Base-by-base conservation (phyloP, 768 basidiomycete genomes). In the Cyathus striatus region DNA sequence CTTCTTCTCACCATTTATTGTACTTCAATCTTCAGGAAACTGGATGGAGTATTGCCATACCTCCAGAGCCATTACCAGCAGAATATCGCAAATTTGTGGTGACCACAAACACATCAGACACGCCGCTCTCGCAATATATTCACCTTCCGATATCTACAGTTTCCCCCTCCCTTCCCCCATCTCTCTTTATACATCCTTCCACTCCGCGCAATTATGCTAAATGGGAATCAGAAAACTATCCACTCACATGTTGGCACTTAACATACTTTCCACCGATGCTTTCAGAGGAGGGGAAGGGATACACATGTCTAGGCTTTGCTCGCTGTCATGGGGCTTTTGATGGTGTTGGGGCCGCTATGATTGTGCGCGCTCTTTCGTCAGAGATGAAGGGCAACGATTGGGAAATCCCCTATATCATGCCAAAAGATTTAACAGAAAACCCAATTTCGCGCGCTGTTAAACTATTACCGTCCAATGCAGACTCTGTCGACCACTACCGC, bases 161-260 rank as follows among this genome's bases (percentile, higher is more conserved):
- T 13, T 65, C 66, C 7, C 47, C 49, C 7, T 64, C 69, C n/a
- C 60, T 66, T 16, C 69, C 69, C 21, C 57, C 56, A 14, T 43
- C 55, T 9, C 43, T 72, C 16, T 69, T 74, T 48, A 51, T 69
- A 18, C 59, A 69, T 41, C 50, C 64, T 2, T 60, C 62, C 2
- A 70, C 69, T 0, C 70, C 69, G 1, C 60, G 64, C 4, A 58
- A 61, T 22, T 69, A 65, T 42, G 44, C 58, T 4, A 41, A 44
- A 21, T 72, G 67, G 67, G 66, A 66, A 39, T 47, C 55, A 5
- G 49, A 47, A 10, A 49, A 38, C 6, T 53, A 65, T 46, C 70
- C 70, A 10, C 49, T 72, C 36, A 70, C 68, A 14, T 69, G 62
- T 49, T 72, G 69, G 69, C 69, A 72, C 34, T 30, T 73, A n/a